Base-by-base conservation (phyloP, 495 filamentous ascomycete species). In the Neurospora sp. region DNA sequence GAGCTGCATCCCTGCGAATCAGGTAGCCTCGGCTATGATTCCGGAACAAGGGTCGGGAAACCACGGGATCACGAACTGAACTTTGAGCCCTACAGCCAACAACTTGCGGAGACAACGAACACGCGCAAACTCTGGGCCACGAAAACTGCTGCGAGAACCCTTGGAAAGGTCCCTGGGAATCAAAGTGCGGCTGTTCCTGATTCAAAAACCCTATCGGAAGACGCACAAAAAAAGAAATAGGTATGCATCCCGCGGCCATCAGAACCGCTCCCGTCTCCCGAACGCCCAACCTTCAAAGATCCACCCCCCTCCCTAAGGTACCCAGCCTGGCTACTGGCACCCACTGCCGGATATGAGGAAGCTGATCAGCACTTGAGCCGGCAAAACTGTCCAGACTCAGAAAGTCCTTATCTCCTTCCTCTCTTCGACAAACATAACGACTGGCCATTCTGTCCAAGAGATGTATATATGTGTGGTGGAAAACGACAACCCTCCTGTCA, bases 21-120 rank as follows among this genome's bases (percentile, higher is more conserved):
- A 37, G 35, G 35, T 37, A 71, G 22, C 70, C 70, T 38, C 70
- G 70, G 70, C 31, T 71, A 71, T n/a, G 20, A 37, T n/a, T 31
- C 70, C 27, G 31, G 70, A 53, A 53, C 71, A 61, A 39, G 38
- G 35, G 20, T 69, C 71, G 71, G 71, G 71, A 72, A 72, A 72
- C 35, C 39, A 72, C 71, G 59, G 71, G 71, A 65, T 35, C 53
- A 65, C 27, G 53, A 35, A 35, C 53, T 35, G 53, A 35, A 37
- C 53, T 65, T 61, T 35, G 53, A 61, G 53, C 53, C 53, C 53
- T 65, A 35, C 53, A 65, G 53, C 53, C 53, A 65, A 18, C 53
- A 65, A 18, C 27, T 65, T 35, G 53, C 53, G 53, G 53, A 65
- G 53, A 65, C 53, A 37, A 65, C 53, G 22, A 16, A 61, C 53